Conservation (phyloP, 2,329 filamentous ascomycete species). For the Pestalotiopsis fici region DNA sequence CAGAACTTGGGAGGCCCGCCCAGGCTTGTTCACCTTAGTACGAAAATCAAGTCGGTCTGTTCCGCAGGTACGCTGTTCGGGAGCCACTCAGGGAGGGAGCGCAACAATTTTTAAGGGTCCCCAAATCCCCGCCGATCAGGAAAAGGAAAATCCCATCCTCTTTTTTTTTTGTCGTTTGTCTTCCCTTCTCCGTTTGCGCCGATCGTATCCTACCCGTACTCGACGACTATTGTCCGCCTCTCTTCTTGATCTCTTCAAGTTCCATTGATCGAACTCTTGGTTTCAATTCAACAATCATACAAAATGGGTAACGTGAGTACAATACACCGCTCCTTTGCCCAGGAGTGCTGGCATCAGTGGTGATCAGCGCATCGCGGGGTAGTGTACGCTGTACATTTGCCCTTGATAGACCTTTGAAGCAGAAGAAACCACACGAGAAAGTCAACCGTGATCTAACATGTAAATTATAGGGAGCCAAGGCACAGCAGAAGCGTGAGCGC, state of each 20-base stretch:
- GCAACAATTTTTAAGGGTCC: constrained; percentile 2
- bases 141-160: neutral
- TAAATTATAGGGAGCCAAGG: constrained; percentile 58
- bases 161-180: neutral
- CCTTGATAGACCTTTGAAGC: neutral
- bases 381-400: neutral
- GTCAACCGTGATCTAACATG: neutral
- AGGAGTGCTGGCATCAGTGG: neutral
- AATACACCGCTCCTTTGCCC: neutral
- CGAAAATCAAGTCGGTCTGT: neutral
- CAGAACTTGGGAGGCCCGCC: neutral
- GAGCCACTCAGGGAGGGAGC: neutral
- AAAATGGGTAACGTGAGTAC: constrained; percentile 27
- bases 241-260: neutral
- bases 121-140: constrained; percentile 1
- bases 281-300: neutral
- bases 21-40: neutral
- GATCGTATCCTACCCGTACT: neutral
- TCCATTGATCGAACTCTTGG: neutral
- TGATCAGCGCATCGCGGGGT: neutral
- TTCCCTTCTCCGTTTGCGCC: neutral
- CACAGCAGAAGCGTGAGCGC: constrained; percentile 73
- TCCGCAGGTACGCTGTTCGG: neutral
- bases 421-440: neutral
- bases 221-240: neutral